Base-by-base conservation (phyloP, 345 rosid genomes). In the Turnera subulata region DNA sequence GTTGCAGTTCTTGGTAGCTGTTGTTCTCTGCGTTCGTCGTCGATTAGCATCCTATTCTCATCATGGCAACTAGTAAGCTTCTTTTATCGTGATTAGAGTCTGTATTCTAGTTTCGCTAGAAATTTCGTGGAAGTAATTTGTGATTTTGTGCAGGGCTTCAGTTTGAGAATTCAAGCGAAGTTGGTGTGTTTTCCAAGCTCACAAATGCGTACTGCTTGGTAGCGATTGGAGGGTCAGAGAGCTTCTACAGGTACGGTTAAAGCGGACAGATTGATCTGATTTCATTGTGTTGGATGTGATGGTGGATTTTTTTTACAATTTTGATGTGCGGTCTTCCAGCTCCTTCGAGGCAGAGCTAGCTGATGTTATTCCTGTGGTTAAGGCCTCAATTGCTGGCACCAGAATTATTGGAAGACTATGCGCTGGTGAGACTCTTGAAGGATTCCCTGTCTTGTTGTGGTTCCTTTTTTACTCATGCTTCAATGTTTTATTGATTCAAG, bases 201-300 rank as follows among this genome's bases (percentile, higher is more conserved):
- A 87, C 96, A 8, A 91, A 87, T 72, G 97, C 97, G 0, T 91
- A 82, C 66, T 87, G 95, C 72, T 73, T 87, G 74, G 97, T 91
- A 35, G 93, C 91, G 8, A 87, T 85, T 26, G 97, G 96, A n/a
- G 89, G 93, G 46, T 85, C 89, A 1, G 89, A 82, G 51, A 82
- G 65, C 74, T 85, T 87, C 70, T 93, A 87, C 81, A 87, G 99
- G 99, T 88, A 20, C 19, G n/a, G 22, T 25, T 38, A 16, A 19
- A 52, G 22, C 12, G 16, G 20, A n/a, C 40, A 51, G 33, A 20
- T n/a, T n/a, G 20, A 49, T 1, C 5, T 24, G 15, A 0, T 32
- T 1, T 19, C 14, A 20, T 0, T 14, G 7, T 9, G 16, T 14
- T 9, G 8, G 49, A 18, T 18, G 2, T 39, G n/a, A n/a, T n/a